phyloP scores from a whole-genome alignment of 192 early-diverging fungal species.

The Coemansia sp. region DNA sequence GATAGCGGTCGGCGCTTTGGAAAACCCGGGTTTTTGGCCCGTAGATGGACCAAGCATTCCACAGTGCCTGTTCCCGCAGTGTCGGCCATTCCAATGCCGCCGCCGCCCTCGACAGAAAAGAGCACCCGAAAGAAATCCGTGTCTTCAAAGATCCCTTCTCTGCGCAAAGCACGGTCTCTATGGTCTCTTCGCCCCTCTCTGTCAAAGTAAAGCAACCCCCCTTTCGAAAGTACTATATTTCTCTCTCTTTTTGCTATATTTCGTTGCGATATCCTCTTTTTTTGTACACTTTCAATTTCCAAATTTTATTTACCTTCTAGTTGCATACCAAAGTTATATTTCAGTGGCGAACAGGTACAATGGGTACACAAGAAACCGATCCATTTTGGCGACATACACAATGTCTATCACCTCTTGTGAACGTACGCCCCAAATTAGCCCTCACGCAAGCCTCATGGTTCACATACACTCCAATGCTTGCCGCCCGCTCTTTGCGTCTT shows the following conservation, averaged over 20 bases:
- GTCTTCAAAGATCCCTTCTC: conserved; percentile 21
- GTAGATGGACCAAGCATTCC: conserved; percentile 14
- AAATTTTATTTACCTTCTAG: no score
- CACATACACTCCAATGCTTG: conserved; percentile 13
- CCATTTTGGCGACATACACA: conserved; percentile 38
- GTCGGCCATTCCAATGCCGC: conserved; percentile 39
- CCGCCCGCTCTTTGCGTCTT: conserved; percentile 4
- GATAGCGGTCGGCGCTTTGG: conserved; percentile 18
- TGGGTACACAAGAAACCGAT: conserved; percentile 10
- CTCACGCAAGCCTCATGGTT: conserved; percentile 39
- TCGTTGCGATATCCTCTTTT: conserved; percentile 5
- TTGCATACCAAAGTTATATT: no score
- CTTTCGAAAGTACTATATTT: conserved; percentile 7
- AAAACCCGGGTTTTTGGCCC: conserved; percentile 16
- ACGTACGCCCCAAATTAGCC: conserved; percentile 19
- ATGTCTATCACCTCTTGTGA: conserved; percentile 3
- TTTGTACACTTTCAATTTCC: conserved; percentile 8
- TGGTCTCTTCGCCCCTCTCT: conserved; percentile 25
- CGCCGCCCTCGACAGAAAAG: conserved; percentile 6
- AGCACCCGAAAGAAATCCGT: not conserved
- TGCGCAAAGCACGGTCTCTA: conserved; percentile 36
- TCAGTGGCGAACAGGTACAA: not conserved
- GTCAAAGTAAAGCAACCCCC: not conserved
- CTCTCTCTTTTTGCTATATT: not conserved
- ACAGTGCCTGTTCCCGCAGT: conserved; percentile 7